Evolutionary conservation across 176 grass and related monocot species (phyloP).

Genomic region (Carex kokanica): DNA sequence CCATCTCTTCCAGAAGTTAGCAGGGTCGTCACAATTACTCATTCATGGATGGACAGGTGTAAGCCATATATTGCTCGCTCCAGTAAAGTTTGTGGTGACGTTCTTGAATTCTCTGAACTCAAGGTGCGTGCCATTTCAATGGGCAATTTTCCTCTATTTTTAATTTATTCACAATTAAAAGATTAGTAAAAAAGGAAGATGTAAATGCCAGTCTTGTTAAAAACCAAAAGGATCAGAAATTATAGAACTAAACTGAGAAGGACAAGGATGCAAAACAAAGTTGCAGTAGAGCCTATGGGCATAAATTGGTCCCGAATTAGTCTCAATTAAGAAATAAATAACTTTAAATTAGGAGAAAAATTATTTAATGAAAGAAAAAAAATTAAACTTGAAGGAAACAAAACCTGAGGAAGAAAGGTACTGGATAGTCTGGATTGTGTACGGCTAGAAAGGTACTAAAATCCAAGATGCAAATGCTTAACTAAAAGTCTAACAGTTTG

Average conservation of each 20-base stretch:
- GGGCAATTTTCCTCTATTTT: slow-evolving; percentile 3
- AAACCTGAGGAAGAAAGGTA: neutral
- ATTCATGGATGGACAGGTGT: slow-evolving; percentile 69
- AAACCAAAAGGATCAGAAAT: neutral
- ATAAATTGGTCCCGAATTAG: neutral
- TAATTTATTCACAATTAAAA: neutral
- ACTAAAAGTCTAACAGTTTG: slow-evolving; percentile 2
- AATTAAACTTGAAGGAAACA: slow-evolving; percentile 11
- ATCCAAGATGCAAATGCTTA: slow-evolving; percentile 6
- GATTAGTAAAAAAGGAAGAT: neutral
- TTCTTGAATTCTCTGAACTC: slow-evolving; percentile 63
- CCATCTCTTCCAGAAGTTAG: slow-evolving; percentile 49
- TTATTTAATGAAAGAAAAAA: neutral
- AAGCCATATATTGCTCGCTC: slow-evolving; percentile 44
- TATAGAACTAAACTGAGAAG: neutral
- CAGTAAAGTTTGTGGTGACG: slow-evolving; percentile 23
- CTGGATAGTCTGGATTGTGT: neutral
- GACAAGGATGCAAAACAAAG: neutral
- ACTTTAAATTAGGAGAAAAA: neutral
- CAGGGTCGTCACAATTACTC: slow-evolving; percentile 45
- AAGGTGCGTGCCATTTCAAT: slow-evolving; percentile 50
- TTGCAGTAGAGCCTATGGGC: neutral
- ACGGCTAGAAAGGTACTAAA: neutral
- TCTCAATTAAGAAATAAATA: neutral
- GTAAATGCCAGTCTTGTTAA: neutral